Percentiles rank a stretch among this genome's conserved stretches.
Conservation (phyloP, 1,284 basidiomycete species). For the Trametes hirsuta region DNA sequence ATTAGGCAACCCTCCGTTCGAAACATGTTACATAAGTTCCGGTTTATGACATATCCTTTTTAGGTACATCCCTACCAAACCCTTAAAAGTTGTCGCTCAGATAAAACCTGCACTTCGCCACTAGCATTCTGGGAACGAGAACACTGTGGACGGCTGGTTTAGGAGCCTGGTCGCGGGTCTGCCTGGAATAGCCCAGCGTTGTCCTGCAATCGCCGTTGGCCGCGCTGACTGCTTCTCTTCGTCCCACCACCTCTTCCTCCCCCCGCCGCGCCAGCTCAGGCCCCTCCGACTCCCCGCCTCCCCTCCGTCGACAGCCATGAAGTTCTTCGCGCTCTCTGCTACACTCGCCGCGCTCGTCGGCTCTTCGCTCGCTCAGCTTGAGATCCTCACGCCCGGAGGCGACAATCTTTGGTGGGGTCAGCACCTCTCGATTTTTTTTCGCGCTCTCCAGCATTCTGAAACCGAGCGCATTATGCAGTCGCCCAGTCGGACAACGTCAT, state of each 20-base stretch:
- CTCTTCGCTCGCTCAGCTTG: conserved; percentile 41
- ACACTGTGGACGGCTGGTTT: too few relatives aligned
- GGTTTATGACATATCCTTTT: too few relatives aligned
- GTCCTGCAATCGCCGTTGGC: not conserved
- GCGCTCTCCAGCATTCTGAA: not conserved
- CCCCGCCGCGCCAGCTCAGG: conserved; percentile 11
- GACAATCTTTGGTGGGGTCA: conserved; percentile 51
- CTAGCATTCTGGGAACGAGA: too few relatives aligned
- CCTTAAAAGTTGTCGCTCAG: too few relatives aligned
- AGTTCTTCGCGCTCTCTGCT: conserved; percentile 39
- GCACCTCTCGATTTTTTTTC: conserved; percentile 25
- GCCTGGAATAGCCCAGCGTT: not conserved
- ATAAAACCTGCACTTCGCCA: too few relatives aligned
- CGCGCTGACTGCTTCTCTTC: conserved; percentile 10
- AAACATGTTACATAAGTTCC: too few relatives aligned
- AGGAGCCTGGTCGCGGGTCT: not conserved
- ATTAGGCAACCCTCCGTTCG: too few relatives aligned
- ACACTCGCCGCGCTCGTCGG: conserved; percentile 39
- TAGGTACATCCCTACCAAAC: too few relatives aligned
- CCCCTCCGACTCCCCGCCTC: conserved; percentile 4
- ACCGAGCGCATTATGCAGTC: conserved; percentile 19
- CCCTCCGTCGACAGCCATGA: conserved; percentile 36
- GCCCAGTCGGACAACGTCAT: conserved; percentile 42
- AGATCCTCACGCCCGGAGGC: conserved; percentile 42
- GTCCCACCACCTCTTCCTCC: conserved; percentile 7